Percentiles rank a stretch among this genome's conserved stretches.
These are phyloP conservation scores for Russula compacta DNA, from an alignment of 768 basidiomycete genomes.

Conservation along the genomic window DNA sequence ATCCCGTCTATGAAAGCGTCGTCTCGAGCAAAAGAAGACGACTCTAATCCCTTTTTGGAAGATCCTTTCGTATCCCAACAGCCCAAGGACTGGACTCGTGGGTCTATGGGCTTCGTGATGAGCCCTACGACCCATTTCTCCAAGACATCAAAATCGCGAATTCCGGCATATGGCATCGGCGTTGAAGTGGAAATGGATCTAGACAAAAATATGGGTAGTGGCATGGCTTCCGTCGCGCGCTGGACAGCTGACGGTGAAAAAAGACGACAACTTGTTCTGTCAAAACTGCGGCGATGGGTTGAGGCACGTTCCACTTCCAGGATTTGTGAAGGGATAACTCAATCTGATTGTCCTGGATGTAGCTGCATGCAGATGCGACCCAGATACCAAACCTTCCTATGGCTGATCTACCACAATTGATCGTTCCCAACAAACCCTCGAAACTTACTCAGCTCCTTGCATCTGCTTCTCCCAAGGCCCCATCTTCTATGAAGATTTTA, in stretches of 20 bases:
- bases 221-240: constrained; percentile 84
- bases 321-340: neutral
- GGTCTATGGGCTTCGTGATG: constrained; percentile 70
- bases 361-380: constrained; percentile 43
- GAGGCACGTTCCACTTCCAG: constrained; percentile 35
- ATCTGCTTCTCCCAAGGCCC: constrained; percentile 60
- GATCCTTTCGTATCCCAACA: constrained; percentile 23
- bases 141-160: constrained; percentile 53
- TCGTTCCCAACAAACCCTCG: constrained; percentile 46
- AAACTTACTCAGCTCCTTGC: constrained; percentile 62
- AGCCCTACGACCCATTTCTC: constrained; percentile 65
- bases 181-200: constrained; percentile 83
- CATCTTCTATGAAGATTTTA: constrained; percentile 26
- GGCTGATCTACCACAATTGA: constrained; percentile 56
- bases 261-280: constrained; percentile 47
- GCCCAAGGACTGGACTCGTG: constrained; percentile 65
- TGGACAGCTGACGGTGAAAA: constrained; percentile 69
- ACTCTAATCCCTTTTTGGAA: constrained; percentile 25
- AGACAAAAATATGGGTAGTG: constrained; percentile 67
- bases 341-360: constrained; percentile 15
- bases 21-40: constrained; percentile 17
- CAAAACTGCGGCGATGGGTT: constrained; percentile 57
- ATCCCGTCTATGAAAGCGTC: constrained; percentile 24
- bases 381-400: constrained; percentile 52
- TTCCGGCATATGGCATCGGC: constrained; percentile 77